Evolutionary conservation across 1,284 basidiomycete genomes (phyloP), one percentile per base, ranked within the genome.

Genomic region (Retiboletus flavoniger): DNA sequence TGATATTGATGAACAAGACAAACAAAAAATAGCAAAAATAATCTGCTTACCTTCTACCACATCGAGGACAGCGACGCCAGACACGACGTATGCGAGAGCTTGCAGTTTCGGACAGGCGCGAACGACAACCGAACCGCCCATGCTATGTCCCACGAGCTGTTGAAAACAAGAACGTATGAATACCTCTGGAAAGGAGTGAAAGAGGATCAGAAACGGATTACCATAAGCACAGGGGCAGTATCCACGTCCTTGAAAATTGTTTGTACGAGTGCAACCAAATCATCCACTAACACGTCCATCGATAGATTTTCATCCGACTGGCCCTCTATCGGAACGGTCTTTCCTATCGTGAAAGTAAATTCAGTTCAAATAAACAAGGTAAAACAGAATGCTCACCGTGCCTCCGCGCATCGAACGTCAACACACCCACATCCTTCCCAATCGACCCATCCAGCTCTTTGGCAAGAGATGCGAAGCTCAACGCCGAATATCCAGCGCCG

Each of bases 71-170:
- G 84, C 83, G 1, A 98, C 88, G 1, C 97, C 96, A 0, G 83
- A 79, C 1, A 98, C 77, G 7, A 77, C 78, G 60, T 91, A 95
- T 42, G 85, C 82, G 19, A 75, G 74, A 43, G 82, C 78, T 54
- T 91, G 80, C 1, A 98, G 76, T 8, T 74, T 64, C 0, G 90
- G 83, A 56, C 82, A 85, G 1, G 87, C 81, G 11, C 84, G 81
- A 3, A 89, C 82, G n/a, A 91, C 81, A 1, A 95, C 93, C 0
- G 92, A 88, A 16, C 93, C 93, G 11, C 95, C 95, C 86, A 96
- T 93, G 58, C 91, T 93, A 66, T 95, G 93, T 0, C 93, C 93
- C 4, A 93, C 77, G 5, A 95, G 79, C 91, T 94, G 16, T 46
- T 0, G 36, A 31, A 6, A 39, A 41, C 24, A 35, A 40, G 19